A percentile compares a stretch with the other conserved stretches of the same genome.
phyloP scores from a whole-genome alignment of 73 alveolate species.

The Symbiodinium natans region DNA sequence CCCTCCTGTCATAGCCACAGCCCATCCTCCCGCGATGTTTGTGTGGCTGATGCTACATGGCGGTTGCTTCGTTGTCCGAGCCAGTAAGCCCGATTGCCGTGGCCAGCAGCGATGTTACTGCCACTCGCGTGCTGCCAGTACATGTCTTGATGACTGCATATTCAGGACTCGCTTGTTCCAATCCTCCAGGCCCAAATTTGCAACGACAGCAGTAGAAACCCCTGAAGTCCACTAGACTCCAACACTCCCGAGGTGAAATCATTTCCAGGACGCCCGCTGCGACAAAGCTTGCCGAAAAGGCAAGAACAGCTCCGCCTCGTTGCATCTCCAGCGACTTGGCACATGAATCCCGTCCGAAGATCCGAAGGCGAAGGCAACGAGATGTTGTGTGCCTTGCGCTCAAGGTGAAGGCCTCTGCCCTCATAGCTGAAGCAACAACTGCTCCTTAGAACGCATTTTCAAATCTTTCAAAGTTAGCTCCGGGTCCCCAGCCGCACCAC shows the following conservation, averaged over 20 bases:
- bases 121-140: neutral
- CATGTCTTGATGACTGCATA: too few species aligned
- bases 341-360: neutral
- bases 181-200: neutral
- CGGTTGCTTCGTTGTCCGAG: neutral
- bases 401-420: slow-evolving; percentile 81
- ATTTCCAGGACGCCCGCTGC: neutral
- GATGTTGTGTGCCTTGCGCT: neutral
- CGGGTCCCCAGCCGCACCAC: neutral
- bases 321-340: neutral
- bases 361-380: neutral
- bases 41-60: too few species aligned
- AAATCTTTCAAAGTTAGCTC: neutral
- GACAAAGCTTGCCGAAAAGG: neutral
- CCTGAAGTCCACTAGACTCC: too few species aligned
- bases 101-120: neutral
- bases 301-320: neutral
- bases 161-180: neutral
- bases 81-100: neutral
- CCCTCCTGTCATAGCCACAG: too few species aligned
- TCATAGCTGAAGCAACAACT: slow-evolving; percentile 63
- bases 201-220: too few species aligned
- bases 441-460: neutral
- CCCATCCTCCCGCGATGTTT: too few species aligned
- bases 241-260: neutral